Percentiles rank a stretch among this genome's conserved stretches.
These are phyloP conservation scores for Boeremia exigua DNA, from an alignment of 2,329 filamentous ascomycete genomes.

Conservation along the genomic window DNA sequence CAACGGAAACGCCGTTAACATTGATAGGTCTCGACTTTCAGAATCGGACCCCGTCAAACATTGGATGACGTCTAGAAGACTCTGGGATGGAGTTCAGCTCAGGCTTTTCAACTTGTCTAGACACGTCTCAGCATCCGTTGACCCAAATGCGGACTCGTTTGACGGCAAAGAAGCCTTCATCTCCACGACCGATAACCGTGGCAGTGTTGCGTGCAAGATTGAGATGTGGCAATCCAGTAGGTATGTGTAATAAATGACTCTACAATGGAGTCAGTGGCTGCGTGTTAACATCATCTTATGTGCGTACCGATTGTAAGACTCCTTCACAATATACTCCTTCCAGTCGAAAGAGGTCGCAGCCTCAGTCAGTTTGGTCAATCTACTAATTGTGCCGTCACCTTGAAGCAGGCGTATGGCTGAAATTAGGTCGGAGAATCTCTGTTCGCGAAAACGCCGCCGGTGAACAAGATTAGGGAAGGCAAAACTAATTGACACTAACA, in stretches of 20 bases:
- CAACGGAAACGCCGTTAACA: not conserved
- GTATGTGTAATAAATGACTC: constrained; percentile 1
- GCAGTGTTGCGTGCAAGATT: not conserved
- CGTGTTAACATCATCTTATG: not conserved
- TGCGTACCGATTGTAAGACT: constrained; percentile 3
- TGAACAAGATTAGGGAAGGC: not conserved
- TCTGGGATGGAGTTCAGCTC: not conserved
- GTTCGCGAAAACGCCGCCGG: not conserved
- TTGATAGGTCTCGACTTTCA: not conserved
- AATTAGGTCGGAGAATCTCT: not conserved
- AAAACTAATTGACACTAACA: constrained; percentile 6
- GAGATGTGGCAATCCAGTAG: constrained; percentile 7
- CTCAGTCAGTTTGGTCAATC: not conserved
- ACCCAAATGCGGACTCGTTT: not conserved
- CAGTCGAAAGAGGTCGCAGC: not conserved
- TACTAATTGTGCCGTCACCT: not conserved
- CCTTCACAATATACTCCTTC: not conserved
- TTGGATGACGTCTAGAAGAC: not conserved
- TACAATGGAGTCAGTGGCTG: not conserved
- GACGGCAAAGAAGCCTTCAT: constrained; percentile 4
- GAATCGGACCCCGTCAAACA: not conserved
- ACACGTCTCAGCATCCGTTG: not conserved
- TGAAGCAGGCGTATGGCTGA: not conserved
- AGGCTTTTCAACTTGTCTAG: not conserved
- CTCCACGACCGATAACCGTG: not conserved